Conservation (phyloP, 2,329 filamentous ascomycete genomes). For the Tolypocladium guangdongense region DNA sequence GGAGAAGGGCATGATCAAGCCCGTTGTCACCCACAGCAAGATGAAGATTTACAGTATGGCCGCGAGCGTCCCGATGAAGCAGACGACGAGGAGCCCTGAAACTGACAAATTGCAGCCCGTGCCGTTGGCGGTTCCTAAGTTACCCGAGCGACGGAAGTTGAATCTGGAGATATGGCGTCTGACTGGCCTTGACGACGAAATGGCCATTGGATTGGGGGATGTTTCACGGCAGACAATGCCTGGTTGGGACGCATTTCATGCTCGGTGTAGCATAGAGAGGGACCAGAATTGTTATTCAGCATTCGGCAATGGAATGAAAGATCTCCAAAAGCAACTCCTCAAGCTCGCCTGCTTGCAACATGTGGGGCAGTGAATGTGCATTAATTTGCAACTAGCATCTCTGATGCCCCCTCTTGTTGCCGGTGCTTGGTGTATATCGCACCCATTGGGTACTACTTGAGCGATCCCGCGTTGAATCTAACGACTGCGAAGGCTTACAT, state of each 20-base stretch:
- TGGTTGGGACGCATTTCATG: slow-evolving; percentile 29
- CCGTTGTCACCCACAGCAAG: slow-evolving; percentile 91
- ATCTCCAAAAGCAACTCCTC: slow-evolving; percentile 15
- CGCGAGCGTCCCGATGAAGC: slow-evolving; percentile 2
- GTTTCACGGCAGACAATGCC: slow-evolving; percentile 23
- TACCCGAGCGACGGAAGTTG: slow-evolving; percentile 18
- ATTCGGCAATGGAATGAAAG: slow-evolving; percentile 28
- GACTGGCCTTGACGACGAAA: slow-evolving; percentile 24
- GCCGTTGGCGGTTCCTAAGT: slow-evolving; percentile 43
- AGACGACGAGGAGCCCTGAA: not conserved
- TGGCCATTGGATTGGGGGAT: slow-evolving; percentile 22
- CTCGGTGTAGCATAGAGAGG: slow-evolving; percentile 26
- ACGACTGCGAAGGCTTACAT: not conserved
- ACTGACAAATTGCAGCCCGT: slow-evolving; percentile 39
- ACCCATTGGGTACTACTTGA: too few species aligned
- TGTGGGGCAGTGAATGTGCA: not conserved
- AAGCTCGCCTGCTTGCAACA: not conserved
- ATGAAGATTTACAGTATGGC: slow-evolving; percentile 90
- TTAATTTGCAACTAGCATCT: not conserved
- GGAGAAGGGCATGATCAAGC: slow-evolving; percentile 98
- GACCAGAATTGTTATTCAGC: slow-evolving; percentile 25
- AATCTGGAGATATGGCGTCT: slow-evolving; percentile 27
- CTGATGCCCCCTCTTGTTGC: not conserved
- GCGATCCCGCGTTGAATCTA: not conserved
- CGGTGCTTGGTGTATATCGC: not conserved